Evolutionary conservation across 2,329 filamentous ascomycete genomes (phyloP).

Genomic region (Ceratocystis harringtonii): DNA sequence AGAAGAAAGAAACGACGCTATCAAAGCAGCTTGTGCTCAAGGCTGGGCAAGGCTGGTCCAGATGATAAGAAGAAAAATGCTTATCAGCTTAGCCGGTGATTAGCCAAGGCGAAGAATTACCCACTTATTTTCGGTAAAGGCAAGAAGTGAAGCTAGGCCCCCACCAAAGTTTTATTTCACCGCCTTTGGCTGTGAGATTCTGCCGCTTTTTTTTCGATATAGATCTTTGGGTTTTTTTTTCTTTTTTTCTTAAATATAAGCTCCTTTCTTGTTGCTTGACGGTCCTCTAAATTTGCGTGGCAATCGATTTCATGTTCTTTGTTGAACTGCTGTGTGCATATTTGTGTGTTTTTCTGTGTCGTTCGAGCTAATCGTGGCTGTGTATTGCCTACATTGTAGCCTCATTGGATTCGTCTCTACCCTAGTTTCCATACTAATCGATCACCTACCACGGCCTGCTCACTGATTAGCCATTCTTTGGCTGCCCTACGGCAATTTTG

Average conservation of each 20-base stretch:
- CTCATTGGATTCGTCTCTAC: too few species aligned
- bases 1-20: constrained; percentile 6
- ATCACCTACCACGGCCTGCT: too few species aligned
- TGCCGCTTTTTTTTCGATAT: background rate
- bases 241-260: background rate
- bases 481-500: background rate
- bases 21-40: background rate
- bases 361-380: background rate
- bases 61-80: background rate
- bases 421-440: too few species aligned
- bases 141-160: background rate
- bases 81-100: constrained; percentile 14
- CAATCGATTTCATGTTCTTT: background rate
- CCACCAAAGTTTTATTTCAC: constrained; percentile 3
- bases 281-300: background rate
- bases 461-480: too few species aligned
- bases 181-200: constrained; percentile 3
- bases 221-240: background rate
- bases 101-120: background rate
- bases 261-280: background rate
- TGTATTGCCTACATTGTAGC: background rate
- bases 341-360: too few species aligned
- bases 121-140: background rate
- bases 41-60: constrained; percentile 1
- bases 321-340: too few species aligned